Base-by-base conservation (phyloP, 2,329 filamentous ascomycete genomes). In the Microcyclospora tardicrescens region DNA sequence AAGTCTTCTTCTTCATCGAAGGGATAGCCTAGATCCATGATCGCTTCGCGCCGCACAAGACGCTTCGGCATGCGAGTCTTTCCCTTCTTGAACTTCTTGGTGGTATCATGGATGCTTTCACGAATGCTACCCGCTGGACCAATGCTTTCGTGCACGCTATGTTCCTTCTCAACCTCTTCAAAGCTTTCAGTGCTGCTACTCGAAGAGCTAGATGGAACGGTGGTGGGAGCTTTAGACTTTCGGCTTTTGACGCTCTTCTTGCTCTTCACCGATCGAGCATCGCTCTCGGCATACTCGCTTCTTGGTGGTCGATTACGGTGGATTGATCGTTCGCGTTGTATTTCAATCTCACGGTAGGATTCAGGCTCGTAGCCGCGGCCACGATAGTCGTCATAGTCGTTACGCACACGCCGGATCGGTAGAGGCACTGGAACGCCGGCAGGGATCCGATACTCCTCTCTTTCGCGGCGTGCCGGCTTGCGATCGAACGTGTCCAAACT, bases 401-500 rank as follows among this genome's bases (percentile, higher is more conserved):
- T 81, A 10, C 76, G 30, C 62, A 34, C 72, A 45, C 72, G 69
- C 40, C 63, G 64, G 28, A 69, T 65, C 2, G 77, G 72, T 47
- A 79, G 71, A 13, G 81, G 81, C 32, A 85, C 72, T 9, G 79
- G 77, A 24, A 83, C 76, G n/a, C 79, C 76, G 8, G 57, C 46
- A 43, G 76, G 75, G n/a, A 73, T 68, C n/a, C 71, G 68, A 49
- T 78, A 77, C 44, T 81, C 76, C 37, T 77, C 73, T 14, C 70
- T 61, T 29, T 79, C 68, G 43, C 71, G 70, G 27, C 70, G 67
- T 39, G 69, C 51, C 1, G 83, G 80, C 19, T 77, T 77, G 35
- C 86, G 78, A 61, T 95, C 87, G 56, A 85, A 94, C 0, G 83
- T 93, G 59, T 94, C 87, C 30, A 94, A 69, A 37, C 85, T 93